Evolutionary conservation across 371 early-diverging fungal species (phyloP).

Genomic region (Quaeritorhiza haematococci): DNA sequence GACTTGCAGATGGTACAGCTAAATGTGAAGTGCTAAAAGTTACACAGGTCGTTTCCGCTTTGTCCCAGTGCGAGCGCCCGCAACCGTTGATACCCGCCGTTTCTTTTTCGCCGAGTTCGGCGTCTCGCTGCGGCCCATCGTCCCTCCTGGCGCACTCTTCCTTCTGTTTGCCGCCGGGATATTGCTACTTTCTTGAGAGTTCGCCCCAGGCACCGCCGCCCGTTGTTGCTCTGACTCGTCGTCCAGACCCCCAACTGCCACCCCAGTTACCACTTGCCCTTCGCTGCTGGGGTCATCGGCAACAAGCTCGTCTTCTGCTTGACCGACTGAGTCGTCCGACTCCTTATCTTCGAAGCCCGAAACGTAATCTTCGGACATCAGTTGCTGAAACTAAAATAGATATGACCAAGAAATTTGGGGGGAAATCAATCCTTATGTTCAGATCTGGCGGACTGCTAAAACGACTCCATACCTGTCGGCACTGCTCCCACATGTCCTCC

Average conservation of each 20-base stretch:
- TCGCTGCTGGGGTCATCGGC: background rate
- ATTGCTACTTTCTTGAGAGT: background rate
- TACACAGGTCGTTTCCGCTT: too few species aligned
- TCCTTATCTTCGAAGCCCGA: background rate
- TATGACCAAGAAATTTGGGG: background rate
- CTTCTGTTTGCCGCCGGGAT: background rate
- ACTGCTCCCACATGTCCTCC: constrained; percentile 23
- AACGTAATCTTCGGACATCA: constrained; percentile 13
- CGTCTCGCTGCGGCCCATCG: background rate
- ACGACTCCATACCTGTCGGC: constrained; percentile 10
- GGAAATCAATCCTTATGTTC: background rate
- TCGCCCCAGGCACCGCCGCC: too few species aligned
- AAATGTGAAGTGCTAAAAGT: too few species aligned
- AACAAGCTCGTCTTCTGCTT: background rate
- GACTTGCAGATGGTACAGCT: too few species aligned
- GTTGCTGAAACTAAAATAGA: constrained; percentile 3
- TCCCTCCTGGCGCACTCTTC: background rate
- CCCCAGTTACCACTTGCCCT: too few species aligned
- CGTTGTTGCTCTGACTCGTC: too few species aligned
- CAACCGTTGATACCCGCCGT: background rate
- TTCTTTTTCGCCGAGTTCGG: too few species aligned
- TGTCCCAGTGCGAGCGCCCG: too few species aligned
- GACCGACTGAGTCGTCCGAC: background rate
- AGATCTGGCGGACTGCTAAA: background rate
- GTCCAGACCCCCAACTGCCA: too few species aligned